phyloP scores from a whole-genome alignment of 805 yeast species.

The Yamadazyma takamatsuzukensis region DNA sequence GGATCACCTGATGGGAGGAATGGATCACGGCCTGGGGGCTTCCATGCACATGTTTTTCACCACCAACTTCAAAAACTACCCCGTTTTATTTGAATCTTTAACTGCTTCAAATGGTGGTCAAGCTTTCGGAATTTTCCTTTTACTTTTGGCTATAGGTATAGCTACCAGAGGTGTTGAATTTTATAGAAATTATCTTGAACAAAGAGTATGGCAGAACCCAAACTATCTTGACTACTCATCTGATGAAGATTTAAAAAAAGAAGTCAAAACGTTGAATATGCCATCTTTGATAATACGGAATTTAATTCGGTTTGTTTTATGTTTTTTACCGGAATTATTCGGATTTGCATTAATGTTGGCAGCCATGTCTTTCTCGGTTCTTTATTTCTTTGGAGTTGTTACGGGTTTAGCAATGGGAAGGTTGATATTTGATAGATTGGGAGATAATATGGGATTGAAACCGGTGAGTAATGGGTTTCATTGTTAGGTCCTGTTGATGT shows the following conservation, averaged over 20 bases:
- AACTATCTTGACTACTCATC: conserved; percentile 16
- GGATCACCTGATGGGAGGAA: conserved; percentile 9
- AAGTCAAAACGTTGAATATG: conserved; percentile 1
- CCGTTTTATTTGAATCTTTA: conserved; percentile 58
- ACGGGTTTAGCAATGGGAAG: conserved; percentile 70
- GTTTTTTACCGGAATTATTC: conserved; percentile 60
- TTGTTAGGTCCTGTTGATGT: no score
- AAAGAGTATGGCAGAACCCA: conserved; percentile 54
- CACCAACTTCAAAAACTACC: conserved; percentile 46
- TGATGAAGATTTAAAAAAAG: conserved; percentile 2
- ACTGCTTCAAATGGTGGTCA: conserved; percentile 52
- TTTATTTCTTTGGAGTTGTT: conserved; percentile 71
- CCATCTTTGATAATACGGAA: conserved; percentile 37
- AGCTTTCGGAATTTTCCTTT: conserved; percentile 71
- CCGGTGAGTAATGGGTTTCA: no score
- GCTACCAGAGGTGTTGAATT: conserved; percentile 58
- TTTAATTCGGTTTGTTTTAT: conserved; percentile 49
- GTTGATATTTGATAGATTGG: conserved; percentile 60
- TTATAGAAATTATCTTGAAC: conserved; percentile 61
- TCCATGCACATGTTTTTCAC: conserved; percentile 60
- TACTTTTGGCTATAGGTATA: conserved; percentile 57
- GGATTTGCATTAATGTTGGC: conserved; percentile 76
- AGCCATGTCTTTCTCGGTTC: conserved; percentile 65
- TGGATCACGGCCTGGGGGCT: conserved; percentile 13
- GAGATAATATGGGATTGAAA: conserved; percentile 28